Evolutionary conservation across 1,284 basidiomycete species (phyloP).

Genomic region (Irpex lacteus): DNA sequence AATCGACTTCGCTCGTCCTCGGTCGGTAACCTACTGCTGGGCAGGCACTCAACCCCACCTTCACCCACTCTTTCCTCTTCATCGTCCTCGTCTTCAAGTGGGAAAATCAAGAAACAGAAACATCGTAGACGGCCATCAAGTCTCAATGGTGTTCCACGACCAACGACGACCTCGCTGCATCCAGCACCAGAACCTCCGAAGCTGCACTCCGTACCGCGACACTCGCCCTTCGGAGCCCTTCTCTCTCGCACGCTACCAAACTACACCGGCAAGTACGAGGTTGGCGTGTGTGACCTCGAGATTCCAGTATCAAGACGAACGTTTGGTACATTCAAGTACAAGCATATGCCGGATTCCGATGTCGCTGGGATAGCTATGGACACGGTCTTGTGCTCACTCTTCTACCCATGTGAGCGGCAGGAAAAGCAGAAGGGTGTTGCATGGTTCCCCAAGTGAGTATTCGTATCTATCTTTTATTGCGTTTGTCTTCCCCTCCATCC

Average conservation of each 20-base stretch:
- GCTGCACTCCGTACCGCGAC: constrained; percentile 15
- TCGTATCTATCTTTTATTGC: background rate
- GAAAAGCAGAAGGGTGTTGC: constrained; percentile 15
- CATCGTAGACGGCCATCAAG: background rate
- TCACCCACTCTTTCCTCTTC: background rate
- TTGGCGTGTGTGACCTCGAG: constrained; percentile 33
- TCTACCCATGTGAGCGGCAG: constrained; percentile 34
- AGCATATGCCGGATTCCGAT: constrained; percentile 19
- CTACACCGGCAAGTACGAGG: constrained; percentile 28
- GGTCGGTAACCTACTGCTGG: background rate
- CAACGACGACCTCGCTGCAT: constrained; percentile 8
- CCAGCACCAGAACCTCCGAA: constrained; percentile 13
- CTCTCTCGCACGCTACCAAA: constrained; percentile 26
- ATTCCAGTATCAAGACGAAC: constrained; percentile 23
- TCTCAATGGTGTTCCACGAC: background rate
- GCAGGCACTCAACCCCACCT: background rate
- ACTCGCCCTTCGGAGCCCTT: constrained; percentile 26
- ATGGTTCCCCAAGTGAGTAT: constrained; percentile 30
- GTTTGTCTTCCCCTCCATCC: background rate
- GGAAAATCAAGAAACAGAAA: background rate
- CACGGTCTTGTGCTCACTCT: constrained; percentile 36
- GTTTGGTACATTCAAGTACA: constrained; percentile 30
- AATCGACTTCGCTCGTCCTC: background rate
- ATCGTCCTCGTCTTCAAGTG: background rate
- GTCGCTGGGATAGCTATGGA: constrained; percentile 30